Base-by-base conservation (phyloP, 2,329 filamentous ascomycete species). In the Epichloe gansuensis region DNA sequence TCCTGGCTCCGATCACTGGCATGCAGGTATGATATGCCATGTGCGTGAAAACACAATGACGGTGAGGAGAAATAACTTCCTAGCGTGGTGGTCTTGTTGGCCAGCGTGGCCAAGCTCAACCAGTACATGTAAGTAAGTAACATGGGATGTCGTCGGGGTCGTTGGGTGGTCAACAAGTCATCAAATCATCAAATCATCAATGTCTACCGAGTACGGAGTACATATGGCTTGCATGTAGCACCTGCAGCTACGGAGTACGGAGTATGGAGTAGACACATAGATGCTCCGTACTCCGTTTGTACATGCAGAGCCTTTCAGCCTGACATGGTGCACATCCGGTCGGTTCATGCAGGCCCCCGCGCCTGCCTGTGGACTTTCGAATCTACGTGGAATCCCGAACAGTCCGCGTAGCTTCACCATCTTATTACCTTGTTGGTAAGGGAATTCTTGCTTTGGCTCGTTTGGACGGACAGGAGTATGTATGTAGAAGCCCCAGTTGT, bases 201-300 rank as follows among this genome's bases (percentile, higher is more conserved):
- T 9, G 39, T 15, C 46, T 31, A 31, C 31, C 3, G 1, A 31
- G 31, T 47, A 31, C 31, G 9, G 1, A 31, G 31, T 47, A 37
- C 43, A 25, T 48, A 59, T 60, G 56, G 59, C 59, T 55, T 61
- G 59, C 60, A 60, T 21, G 17, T 60, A 48, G 51, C 56, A 57
- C 48, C 58, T 59, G 56, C 42, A 55, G 45, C 50, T 9, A 31
- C 31, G 8, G 8, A 31, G 3, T 31, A 31, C 31, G 31, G 28
- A 31, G 28, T 31, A 23, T 2, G 17, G 17, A 21, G 23, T 23
- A 9, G 28, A 31, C 1, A 31, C 23, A 4, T 23, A 23, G 3
- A 23, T 23, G 3, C 23, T 23, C 23, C 23, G 23, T 23, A 23
- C 23, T 21, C 17, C 17, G 17, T 21, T 21, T 21, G 17, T 21